phyloP scores from a whole-genome alignment of 164 flowering plant genomes.

The Berberis vulgaris region DNA sequence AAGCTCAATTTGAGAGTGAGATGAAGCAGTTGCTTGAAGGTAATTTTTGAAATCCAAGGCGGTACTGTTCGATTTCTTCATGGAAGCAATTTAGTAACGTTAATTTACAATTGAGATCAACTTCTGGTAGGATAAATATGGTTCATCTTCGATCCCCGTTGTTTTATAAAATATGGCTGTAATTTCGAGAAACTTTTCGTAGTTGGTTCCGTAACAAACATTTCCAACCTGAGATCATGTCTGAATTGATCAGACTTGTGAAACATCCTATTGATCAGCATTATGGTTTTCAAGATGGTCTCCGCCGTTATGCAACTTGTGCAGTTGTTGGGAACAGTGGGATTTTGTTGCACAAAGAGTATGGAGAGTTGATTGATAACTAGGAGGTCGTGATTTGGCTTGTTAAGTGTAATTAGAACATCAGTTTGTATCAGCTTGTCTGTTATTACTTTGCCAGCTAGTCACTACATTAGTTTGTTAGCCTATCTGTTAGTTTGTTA shows the following conservation, averaged over 20 bases:
- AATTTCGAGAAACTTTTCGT: slow-evolving; percentile 36
- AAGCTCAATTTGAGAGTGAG: slow-evolving; percentile 32
- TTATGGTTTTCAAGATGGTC: not conserved
- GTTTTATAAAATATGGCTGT: slow-evolving; percentile 42
- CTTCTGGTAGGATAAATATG: slow-evolving; percentile 17
- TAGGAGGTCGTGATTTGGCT: not conserved
- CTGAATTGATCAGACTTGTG: slow-evolving; percentile 36
- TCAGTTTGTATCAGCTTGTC: too few species aligned
- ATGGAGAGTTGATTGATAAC: not conserved
- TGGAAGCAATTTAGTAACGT: slow-evolving; percentile 19
- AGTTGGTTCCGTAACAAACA: slow-evolving; percentile 47
- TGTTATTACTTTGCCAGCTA: too few species aligned
- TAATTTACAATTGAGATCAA: slow-evolving; percentile 16
- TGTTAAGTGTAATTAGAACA: too few species aligned
- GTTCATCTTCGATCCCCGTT: slow-evolving; percentile 40
- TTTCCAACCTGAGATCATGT: slow-evolving; percentile 48
- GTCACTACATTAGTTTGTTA: too few species aligned
- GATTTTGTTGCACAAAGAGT: not conserved
- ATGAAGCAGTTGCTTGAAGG: slow-evolving; percentile 53
- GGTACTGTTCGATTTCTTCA: slow-evolving; percentile 36
- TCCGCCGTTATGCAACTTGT: not conserved
- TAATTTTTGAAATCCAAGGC: slow-evolving; percentile 29
- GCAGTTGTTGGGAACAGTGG: not conserved
- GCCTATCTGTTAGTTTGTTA: too few species aligned
- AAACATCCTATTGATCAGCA: slow-evolving; percentile 40